These are phyloP conservation scores for Byssothecium circinans DNA, from an alignment of 2,329 filamentous ascomycete genomes.

Conservation along the genomic window DNA sequence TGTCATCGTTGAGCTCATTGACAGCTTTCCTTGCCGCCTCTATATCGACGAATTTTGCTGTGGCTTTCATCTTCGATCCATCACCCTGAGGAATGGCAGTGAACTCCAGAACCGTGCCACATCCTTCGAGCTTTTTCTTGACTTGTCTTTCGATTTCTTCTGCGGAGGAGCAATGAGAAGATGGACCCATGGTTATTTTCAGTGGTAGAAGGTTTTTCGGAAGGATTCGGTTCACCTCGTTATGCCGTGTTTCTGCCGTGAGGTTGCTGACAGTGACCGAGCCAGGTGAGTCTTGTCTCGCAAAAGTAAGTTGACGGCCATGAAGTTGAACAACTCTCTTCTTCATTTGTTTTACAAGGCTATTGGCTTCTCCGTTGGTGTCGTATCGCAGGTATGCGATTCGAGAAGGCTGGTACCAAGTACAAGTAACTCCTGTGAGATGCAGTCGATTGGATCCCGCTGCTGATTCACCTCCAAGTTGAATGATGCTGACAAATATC, in stretches of 20 bases:
- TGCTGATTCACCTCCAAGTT: conserved; percentile 6
- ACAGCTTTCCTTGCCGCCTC: conserved; percentile 13
- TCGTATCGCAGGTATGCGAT: conserved; percentile 10
- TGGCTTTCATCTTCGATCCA: conserved; percentile 5
- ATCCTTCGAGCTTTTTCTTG: conserved; percentile 1
- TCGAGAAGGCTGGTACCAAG: conserved; percentile 17
- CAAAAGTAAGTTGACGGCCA: neutral
- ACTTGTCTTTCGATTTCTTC: conserved; percentile 5
- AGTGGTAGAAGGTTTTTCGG: neutral
- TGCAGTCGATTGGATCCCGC: conserved; percentile 19
- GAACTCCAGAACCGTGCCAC: conserved; percentile 10
- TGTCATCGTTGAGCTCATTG: conserved; percentile 8
- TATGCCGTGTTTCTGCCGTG: neutral
- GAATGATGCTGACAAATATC: neutral
- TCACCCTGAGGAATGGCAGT: neutral
- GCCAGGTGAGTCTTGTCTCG: neutral
- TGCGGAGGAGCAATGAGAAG: neutral
- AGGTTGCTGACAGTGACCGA: neutral
- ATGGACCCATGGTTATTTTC: neutral
- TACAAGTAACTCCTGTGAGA: conserved; percentile 17
- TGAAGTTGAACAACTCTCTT: neutral
- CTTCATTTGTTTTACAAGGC: conserved; percentile 1
- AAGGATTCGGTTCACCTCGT: neutral
- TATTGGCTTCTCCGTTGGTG: neutral
- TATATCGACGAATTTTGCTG: conserved; percentile 12